phyloP scores from a whole-genome alignment of 2,329 filamentous ascomycete species.

The Cyclaneusma minus region DNA sequence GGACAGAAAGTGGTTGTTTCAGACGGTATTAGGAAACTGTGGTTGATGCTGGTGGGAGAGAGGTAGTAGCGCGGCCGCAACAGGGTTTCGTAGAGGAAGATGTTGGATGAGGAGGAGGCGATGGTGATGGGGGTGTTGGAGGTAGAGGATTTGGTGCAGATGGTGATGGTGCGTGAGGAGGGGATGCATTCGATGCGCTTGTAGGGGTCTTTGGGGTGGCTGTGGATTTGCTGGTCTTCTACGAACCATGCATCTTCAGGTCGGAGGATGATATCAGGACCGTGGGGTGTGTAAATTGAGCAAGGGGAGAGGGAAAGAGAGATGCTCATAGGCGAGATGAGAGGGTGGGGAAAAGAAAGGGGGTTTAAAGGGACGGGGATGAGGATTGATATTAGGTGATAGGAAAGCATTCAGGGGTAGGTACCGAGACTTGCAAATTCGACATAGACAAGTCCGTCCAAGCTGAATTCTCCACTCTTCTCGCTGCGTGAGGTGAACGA shows the following conservation, averaged over 20 bases:
- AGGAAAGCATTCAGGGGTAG: background rate
- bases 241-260: conserved; percentile 37
- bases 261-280: no score
- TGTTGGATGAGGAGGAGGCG: conserved; percentile 24
- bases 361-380: no score
- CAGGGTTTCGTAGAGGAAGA: conserved; percentile 45
- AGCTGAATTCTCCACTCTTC: no score
- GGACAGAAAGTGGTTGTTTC: conserved; percentile 41
- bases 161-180: conserved; percentile 34
- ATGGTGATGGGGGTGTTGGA: conserved; percentile 30
- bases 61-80: conserved; percentile 42
- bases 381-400: background rate
- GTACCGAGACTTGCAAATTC: conserved; percentile 8
- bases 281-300: conserved; percentile 1
- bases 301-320: conserved; percentile 1
- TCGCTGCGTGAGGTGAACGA: no score
- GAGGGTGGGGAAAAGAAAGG: no score
- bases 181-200: conserved; percentile 46
- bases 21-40: conserved; percentile 28
- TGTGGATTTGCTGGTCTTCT: conserved; percentile 41
- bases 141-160: conserved; percentile 28
- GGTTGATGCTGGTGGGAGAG: conserved; percentile 5
- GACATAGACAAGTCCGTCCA: conserved; percentile 8
- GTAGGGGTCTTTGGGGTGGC: conserved; percentile 53
- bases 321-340: no score